Conservation (phyloP, 2,329 filamentous ascomycete genomes). For the Parascedosporium putredinis region DNA sequence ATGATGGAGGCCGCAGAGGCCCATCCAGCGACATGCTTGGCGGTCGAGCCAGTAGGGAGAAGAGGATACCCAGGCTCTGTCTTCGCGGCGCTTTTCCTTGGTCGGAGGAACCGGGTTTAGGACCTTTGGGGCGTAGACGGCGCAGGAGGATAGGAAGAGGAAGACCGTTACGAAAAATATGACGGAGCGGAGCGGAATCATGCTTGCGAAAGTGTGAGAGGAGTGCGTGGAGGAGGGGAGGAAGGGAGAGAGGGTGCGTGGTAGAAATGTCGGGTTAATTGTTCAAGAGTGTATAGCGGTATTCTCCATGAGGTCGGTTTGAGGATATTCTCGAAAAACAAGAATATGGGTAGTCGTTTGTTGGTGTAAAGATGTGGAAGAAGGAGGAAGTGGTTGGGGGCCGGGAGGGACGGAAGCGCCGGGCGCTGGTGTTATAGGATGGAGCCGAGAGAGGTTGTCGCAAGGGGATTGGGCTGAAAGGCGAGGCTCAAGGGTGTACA, state of each 20-base stretch:
- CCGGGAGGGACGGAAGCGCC: no score
- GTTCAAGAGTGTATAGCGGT: no score
- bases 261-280: no score
- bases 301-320: not conserved
- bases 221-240: not conserved
- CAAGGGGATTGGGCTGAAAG: no score
- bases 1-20: slow-evolving; percentile 70
- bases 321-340: not conserved
- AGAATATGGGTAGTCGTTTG: no score
- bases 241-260: no score
- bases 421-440: no score
- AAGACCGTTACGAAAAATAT: slow-evolving; percentile 27
- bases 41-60: slow-evolving; percentile 66
- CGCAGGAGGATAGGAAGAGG: slow-evolving; percentile 33
- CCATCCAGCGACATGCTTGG: slow-evolving; percentile 68
- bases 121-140: slow-evolving; percentile 40
- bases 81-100: slow-evolving; percentile 50
- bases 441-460: no score
- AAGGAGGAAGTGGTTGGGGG: no score
- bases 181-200: slow-evolving; percentile 38
- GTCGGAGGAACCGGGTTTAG: slow-evolving; percentile 55
- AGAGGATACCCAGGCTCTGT: slow-evolving; percentile 57
- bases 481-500: no score
- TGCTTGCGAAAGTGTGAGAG: slow-evolving; percentile 13
- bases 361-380: no score